Conservation (phyloP, 192 early-diverging fungal genomes). For the Paraglomus brasilianum region DNA sequence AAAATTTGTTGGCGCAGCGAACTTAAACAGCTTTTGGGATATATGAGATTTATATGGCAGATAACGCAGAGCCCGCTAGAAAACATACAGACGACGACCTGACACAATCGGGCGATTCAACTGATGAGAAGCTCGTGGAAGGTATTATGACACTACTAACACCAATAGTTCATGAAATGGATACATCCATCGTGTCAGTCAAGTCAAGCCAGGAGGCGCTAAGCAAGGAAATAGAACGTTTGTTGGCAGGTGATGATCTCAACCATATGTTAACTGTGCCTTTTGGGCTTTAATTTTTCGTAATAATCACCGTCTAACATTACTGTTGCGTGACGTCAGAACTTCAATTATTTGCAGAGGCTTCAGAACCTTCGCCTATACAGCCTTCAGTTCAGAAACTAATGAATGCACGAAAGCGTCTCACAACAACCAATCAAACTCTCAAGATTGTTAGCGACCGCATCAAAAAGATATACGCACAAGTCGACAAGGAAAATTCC, state of each 20-base stretch:
- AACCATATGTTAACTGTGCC: background rate
- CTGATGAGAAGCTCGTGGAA: slow-evolving; percentile 33
- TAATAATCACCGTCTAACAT: background rate
- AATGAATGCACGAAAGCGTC: slow-evolving; percentile 43
- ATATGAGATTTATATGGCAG: no score
- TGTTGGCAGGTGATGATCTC: slow-evolving; percentile 47
- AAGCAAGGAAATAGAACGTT: slow-evolving; percentile 56
- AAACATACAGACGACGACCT: no score
- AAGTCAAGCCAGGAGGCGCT: slow-evolving; percentile 55
- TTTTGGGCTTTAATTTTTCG: background rate
- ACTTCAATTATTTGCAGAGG: slow-evolving; percentile 50
- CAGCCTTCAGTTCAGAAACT: slow-evolving; percentile 52
- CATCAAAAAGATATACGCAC: slow-evolving; percentile 42
- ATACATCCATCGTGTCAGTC: slow-evolving; percentile 48
- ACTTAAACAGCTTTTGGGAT: no score
- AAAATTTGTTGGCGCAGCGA: no score
- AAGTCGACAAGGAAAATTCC: slow-evolving; percentile 31
- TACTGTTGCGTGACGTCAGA: slow-evolving; percentile 37
- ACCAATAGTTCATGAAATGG: slow-evolving; percentile 53
- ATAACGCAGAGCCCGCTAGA: no score
- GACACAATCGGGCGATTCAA: no score
- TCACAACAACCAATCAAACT: slow-evolving; percentile 46
- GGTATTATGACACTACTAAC: slow-evolving; percentile 46
- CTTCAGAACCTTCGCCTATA: slow-evolving; percentile 49
- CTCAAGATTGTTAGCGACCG: slow-evolving; percentile 48